phyloP scores from a whole-genome alignment of 148 eudicot genomes.

The Amaranthus palmeri region DNA sequence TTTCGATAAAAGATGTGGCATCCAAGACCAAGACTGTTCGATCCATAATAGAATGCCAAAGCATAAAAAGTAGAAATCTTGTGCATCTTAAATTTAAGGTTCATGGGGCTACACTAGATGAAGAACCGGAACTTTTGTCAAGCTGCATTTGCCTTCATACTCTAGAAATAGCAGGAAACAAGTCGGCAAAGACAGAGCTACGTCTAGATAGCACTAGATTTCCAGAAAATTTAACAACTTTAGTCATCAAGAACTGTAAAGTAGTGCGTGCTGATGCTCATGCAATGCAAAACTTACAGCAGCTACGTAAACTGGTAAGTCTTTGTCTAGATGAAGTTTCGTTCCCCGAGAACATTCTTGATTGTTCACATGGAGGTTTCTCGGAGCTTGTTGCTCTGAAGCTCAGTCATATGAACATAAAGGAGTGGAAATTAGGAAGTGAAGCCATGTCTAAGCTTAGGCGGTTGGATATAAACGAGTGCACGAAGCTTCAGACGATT shows the following conservation, averaged over 20 bases:
- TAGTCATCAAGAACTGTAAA: background rate
- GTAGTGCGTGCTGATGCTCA: conserved; percentile 8
- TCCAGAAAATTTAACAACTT: conserved; percentile 9
- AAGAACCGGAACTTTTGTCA: background rate
- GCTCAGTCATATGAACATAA: conserved; percentile 12
- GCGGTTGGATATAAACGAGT: background rate
- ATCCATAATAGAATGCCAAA: background rate
- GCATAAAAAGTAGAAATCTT: background rate
- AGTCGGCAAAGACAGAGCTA: background rate
- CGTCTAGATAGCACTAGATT: background rate
- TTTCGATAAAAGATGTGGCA: background rate
- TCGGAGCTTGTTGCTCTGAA: conserved; percentile 16
- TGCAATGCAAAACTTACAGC: conserved; percentile 12
- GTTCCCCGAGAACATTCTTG: conserved; percentile 8
- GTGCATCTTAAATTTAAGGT: background rate
- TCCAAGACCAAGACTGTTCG: background rate
- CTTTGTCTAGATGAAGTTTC: background rate
- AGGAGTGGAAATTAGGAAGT: conserved; percentile 19
- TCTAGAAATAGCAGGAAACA: conserved; percentile 4
- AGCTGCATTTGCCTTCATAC: background rate
- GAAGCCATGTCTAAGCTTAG: conserved; percentile 27
- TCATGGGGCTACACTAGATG: background rate
- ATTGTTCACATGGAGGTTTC: conserved; percentile 23
- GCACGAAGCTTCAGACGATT: conserved; percentile 12
- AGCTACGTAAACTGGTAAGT: conserved; percentile 16